Conservation (phyloP, 2,329 filamentous ascomycete species). For the Teratosphaeria destructans region DNA sequence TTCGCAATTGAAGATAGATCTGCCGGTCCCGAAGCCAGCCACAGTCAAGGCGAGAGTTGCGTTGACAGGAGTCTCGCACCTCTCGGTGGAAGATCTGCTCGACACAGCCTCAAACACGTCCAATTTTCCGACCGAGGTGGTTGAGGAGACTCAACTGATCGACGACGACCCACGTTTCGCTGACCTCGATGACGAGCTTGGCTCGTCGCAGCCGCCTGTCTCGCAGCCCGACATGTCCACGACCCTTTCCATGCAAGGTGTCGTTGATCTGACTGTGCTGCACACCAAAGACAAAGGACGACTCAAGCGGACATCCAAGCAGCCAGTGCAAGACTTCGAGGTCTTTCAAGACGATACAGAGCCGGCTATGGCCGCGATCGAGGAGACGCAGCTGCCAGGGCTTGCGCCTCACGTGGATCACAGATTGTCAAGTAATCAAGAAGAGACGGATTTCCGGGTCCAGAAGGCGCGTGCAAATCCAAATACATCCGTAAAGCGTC, state of each 20-base stretch:
- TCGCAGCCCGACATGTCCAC: background rate
- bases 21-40: background rate
- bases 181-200: slow-evolving; percentile 2
- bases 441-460: slow-evolving; percentile 8
- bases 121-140: slow-evolving; percentile 1
- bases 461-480: slow-evolving; percentile 13
- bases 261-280: background rate
- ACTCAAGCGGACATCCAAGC: background rate
- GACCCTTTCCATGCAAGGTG: background rate
- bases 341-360: slow-evolving; percentile 1
- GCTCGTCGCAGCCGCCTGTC: background rate
- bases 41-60: background rate
- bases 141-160: slow-evolving; percentile 6
- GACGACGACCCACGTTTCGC: slow-evolving; percentile 6
- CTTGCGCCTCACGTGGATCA: background rate
- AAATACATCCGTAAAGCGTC: slow-evolving; percentile 19
- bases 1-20: slow-evolving; percentile 2
- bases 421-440: background rate
- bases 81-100: slow-evolving; percentile 3
- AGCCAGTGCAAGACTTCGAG: background rate
- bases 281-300: background rate
- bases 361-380: background rate
- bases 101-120: background rate
- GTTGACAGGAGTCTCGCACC: background rate
- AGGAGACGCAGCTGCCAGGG: background rate